Conservation (phyloP, 495 filamentous ascomycete species). For the Talaromyces proteolyticus region DNA sequence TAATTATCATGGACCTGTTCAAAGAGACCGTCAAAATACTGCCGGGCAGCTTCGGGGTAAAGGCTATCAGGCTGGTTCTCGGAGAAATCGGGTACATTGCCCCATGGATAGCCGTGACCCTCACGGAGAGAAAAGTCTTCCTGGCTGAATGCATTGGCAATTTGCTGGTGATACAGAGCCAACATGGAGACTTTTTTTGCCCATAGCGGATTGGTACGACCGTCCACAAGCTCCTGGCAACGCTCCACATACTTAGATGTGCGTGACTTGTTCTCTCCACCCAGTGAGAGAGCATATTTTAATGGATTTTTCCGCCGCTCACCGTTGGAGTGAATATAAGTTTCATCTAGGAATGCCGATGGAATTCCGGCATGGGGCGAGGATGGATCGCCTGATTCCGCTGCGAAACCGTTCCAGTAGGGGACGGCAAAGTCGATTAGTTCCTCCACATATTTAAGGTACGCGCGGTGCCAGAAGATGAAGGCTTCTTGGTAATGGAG, state of each 20-base stretch:
- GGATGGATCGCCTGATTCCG: neutral
- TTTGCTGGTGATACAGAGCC: neutral
- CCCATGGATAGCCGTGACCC: neutral
- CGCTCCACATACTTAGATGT: neutral
- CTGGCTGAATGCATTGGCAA: neutral
- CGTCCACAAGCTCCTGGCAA: neutral
- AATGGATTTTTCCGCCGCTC: neutral
- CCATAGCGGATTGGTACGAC: neutral
- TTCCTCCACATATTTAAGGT: neutral
- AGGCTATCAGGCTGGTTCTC: neutral
- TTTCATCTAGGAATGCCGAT: neutral
- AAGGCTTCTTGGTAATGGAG: neutral
- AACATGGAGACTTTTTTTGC: neutral
- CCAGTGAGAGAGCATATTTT: neutral
- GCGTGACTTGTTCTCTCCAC: neutral
- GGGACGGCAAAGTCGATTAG: neutral
- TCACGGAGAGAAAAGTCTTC: neutral
- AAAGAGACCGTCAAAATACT: conserved; percentile 10
- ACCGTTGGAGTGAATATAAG: neutral
- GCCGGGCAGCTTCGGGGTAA: neutral
- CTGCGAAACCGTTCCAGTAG: neutral
- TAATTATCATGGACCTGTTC: conserved; percentile 12
- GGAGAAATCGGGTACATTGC: neutral
- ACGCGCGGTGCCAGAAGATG: neutral
- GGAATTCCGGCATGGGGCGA: neutral